Percentiles rank a stretch among this genome's conserved stretches.
phyloP scores from a whole-genome alignment of 225 moss, liverwort and hornwort species.

The Polytrichum formosum region DNA sequence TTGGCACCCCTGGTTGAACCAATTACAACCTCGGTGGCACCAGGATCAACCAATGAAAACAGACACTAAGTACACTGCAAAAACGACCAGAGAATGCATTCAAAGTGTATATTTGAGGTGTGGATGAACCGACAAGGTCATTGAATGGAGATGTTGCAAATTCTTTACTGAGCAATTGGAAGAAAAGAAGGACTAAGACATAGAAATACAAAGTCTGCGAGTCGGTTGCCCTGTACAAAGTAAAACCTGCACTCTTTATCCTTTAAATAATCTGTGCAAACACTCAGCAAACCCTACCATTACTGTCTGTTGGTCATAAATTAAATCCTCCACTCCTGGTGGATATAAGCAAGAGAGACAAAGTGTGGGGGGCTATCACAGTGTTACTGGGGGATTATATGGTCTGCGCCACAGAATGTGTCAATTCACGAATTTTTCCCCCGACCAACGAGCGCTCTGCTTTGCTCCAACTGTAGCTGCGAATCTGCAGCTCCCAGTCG shows the following conservation, averaged over 20 bases:
- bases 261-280: constrained; percentile 17
- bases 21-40: no score
- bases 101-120: no score
- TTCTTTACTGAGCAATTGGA: constrained; percentile 19
- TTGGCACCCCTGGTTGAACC: no score
- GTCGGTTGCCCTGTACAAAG: constrained; percentile 37
- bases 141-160: constrained; percentile 11
- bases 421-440: not conserved
- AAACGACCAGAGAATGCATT: no score
- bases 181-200: constrained; percentile 14
- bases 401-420: not conserved
- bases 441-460: not conserved
- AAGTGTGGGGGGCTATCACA: not conserved
- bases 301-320: constrained; percentile 30
- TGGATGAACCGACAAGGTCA: not conserved
- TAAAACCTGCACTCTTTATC: constrained; percentile 16
- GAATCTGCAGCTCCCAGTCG: not conserved
- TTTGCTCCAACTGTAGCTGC: not conserved
- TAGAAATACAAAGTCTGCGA: constrained; percentile 26
- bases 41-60: no score
- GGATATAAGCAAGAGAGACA: not conserved
- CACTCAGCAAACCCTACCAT: constrained; percentile 22
- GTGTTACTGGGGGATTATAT: not conserved
- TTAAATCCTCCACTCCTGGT: constrained; percentile 2
- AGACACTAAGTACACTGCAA: no score